Evolutionary conservation across 345 rosid species (phyloP).

Genomic region (Euphorbia tirucalli): DNA sequence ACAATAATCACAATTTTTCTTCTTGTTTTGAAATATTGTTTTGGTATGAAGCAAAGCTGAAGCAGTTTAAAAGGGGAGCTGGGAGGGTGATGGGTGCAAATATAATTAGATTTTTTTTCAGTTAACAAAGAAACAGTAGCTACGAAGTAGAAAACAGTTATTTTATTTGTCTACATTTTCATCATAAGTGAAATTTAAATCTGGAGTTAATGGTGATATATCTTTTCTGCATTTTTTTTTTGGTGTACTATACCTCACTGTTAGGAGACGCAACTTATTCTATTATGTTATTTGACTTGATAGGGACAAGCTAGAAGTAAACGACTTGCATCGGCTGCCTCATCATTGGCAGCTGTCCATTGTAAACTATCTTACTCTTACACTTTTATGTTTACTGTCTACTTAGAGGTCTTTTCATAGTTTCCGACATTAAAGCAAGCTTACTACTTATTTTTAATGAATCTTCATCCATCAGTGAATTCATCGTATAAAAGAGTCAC

Average conservation of each 20-base stretch:
- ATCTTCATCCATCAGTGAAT: conserved; percentile 33
- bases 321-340: conserved; percentile 42
- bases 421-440: conserved; percentile 5
- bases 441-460: conserved; percentile 10
- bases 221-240: neutral
- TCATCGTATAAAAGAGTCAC: conserved; percentile 41
- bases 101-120: neutral
- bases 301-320: conserved; percentile 53
- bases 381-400: neutral
- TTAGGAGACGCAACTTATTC: conserved; percentile 12
- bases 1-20: neutral
- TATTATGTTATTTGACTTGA: conserved; percentile 17
- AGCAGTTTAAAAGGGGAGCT: neutral
- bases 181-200: neutral
- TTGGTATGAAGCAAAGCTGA: neutral
- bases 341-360: conserved; percentile 42
- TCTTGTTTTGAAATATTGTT: neutral
- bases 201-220: neutral
- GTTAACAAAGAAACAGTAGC: neutral
- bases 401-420: conserved; percentile 2
- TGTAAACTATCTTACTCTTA: conserved; percentile 34
- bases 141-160: neutral
- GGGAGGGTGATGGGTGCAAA: neutral
- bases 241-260: neutral
- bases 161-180: neutral